Evolutionary conservation across 23 red algal genomes (phyloP), one percentile per base, ranked within the genome.

Genomic region (Gracilaria caudata): DNA sequence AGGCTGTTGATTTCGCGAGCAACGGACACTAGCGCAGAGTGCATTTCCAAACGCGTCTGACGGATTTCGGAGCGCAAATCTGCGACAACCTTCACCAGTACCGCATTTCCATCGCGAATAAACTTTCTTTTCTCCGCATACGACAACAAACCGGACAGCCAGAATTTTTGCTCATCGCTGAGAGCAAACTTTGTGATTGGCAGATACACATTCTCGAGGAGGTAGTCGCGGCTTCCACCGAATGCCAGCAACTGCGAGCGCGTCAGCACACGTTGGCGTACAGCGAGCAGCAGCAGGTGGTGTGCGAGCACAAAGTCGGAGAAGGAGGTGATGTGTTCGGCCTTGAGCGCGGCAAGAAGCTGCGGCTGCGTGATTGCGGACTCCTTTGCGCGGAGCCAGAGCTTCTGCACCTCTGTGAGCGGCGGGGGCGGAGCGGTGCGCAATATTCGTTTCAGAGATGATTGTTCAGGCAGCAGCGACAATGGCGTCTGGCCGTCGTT

Each of bases 211-310:
- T 77, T 44, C 24, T 77, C 5, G 7, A 77, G 71, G 8, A 77
- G 3, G 19, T 77, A 77, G 71, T 77, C 71, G 37, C 71, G 71
- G 38, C 71, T 77, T 11, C 36, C 71, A 10, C 71, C 71, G 12
- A 77, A 20, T 7, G 5, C 10, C 3, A 0, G 12, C 8, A 77
- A 11, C 19, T 77, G 33, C 17, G 29, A 36, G 8, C 38, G 8
- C 46, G 33, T 47, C 8, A 77, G 29, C 1, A 77, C 38, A 28
- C 71, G 40, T 35, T 77, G 71, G 29, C 71, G 71, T 26, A 49
- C 46, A 10, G 71, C 71, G 3, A 77, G 71, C 40, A 77, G 71
- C 39, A 77, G 71, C 71, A 77, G 17, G 71, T 77, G 26, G 71
- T 77, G 71, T 8, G 71, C 71, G 33, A 77, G 3, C 5, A 77